Percentiles rank a stretch among this genome's conserved stretches.
phyloP scores from a whole-genome alignment of 495 filamentous ascomycete species.

The Penicillium ochrochloron region DNA sequence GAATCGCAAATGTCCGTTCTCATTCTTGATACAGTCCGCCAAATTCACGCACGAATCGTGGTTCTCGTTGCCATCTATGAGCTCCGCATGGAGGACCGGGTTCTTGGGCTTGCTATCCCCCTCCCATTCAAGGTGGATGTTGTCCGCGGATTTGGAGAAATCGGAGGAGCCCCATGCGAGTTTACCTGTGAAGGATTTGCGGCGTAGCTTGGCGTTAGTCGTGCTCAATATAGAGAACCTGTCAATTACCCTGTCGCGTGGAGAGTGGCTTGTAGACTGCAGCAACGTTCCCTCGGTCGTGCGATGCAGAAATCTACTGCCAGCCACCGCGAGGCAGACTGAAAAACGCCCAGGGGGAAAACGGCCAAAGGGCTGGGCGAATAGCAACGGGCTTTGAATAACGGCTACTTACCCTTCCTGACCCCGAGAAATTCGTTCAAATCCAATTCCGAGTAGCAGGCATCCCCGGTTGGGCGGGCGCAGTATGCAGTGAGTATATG shows the following conservation, averaged over 20 bases:
- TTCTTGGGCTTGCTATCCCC: constrained; percentile 19
- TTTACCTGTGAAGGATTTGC: constrained; percentile 18
- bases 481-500: constrained; percentile 34
- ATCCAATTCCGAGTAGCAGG: constrained; percentile 32
- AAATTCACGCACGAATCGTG: constrained; percentile 25
- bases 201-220: background rate
- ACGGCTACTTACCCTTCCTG: constrained; percentile 26
- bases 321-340: constrained; percentile 8
- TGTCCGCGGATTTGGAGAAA: constrained; percentile 20
- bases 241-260: background rate
- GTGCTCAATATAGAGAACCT: background rate
- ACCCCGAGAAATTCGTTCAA: constrained; percentile 27
- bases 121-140: constrained; percentile 28
- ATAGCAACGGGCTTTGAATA: background rate
- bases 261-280: background rate
- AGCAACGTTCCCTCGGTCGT: background rate
- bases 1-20: constrained; percentile 30
- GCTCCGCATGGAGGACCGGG: constrained; percentile 27
- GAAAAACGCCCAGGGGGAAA: background rate
- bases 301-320: background rate
- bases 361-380: background rate
- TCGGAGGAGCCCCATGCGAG: constrained; percentile 28
- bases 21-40: constrained; percentile 36
- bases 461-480: constrained; percentile 24
- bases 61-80: constrained; percentile 22